These are phyloP conservation scores for Camellia lanceoleosa DNA, from an alignment of 148 eudicot genomes.

Conservation along the genomic window DNA sequence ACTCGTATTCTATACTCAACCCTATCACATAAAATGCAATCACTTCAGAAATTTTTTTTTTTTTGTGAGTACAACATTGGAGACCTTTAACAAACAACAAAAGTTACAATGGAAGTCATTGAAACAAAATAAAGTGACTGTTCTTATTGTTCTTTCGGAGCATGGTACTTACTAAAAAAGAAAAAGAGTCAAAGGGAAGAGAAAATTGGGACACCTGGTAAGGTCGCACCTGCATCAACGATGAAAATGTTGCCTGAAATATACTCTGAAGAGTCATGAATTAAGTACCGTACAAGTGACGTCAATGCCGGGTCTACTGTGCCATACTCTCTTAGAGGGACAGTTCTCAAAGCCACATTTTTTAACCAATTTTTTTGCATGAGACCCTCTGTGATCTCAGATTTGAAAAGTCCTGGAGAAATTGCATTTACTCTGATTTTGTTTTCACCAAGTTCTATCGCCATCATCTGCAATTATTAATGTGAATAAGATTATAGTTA, in stretches of 20 bases:
- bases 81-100: not conserved
- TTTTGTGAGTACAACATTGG: not conserved
- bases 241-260: constrained; percentile 36
- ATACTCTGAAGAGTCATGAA: constrained; percentile 34
- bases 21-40: too few species aligned
- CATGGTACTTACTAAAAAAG: not conserved
- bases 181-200: constrained; percentile 28
- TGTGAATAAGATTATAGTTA: not conserved
- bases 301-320: constrained; percentile 32
- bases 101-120: not conserved
- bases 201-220: constrained; percentile 38
- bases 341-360: constrained; percentile 22
- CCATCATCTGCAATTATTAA: constrained; percentile 26
- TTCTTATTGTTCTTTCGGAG: not conserved
- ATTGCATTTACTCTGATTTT: constrained; percentile 38
- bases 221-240: constrained; percentile 35
- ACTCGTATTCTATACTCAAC: too few species aligned
- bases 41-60: too few species aligned
- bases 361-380: constrained; percentile 27
- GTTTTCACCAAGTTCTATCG: constrained; percentile 29
- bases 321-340: constrained; percentile 27
- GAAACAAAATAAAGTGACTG: not conserved
- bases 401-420: constrained; percentile 33
- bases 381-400: constrained; percentile 35
- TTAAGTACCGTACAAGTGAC: constrained; percentile 30